phyloP scores from a whole-genome alignment of 768 basidiomycete species.

The Porphyrellus cyaneotinctus region DNA sequence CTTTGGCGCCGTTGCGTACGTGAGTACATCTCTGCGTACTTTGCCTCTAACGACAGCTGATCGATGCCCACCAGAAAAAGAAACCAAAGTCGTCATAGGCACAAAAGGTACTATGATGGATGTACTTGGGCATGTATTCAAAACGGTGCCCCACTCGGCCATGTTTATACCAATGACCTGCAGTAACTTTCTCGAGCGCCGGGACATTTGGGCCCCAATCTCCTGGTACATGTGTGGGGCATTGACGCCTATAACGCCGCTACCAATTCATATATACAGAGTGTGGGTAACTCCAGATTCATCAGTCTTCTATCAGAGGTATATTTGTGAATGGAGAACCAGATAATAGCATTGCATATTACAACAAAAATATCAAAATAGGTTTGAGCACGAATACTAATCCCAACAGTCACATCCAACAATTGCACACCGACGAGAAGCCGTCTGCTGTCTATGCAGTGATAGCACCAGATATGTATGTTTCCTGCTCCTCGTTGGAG shows the following conservation, averaged over 20 bases:
- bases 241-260: no score
- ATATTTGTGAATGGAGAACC: background rate
- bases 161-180: background rate
- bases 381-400: background rate
- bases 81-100: conserved; percentile 28
- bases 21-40: conserved; percentile 38
- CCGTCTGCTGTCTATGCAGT: conserved; percentile 7
- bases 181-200: background rate
- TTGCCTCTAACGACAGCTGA: background rate
- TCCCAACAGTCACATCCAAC: background rate
- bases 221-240: no score
- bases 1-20: conserved; percentile 77
- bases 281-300: background rate
- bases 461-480: conserved; percentile 42
- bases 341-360: conserved; percentile 4
- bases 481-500: conserved; percentile 65
- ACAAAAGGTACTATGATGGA: background rate
- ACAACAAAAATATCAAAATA: conserved; percentile 1
- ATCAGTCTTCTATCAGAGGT: background rate
- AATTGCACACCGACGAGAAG: background rate
- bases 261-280: background rate
- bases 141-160: background rate
- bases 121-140: background rate
- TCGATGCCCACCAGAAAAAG: conserved; percentile 32
- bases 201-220: background rate